Base-by-base conservation (phyloP, 768 basidiomycete genomes). In the Leccinum ochraceum region DNA sequence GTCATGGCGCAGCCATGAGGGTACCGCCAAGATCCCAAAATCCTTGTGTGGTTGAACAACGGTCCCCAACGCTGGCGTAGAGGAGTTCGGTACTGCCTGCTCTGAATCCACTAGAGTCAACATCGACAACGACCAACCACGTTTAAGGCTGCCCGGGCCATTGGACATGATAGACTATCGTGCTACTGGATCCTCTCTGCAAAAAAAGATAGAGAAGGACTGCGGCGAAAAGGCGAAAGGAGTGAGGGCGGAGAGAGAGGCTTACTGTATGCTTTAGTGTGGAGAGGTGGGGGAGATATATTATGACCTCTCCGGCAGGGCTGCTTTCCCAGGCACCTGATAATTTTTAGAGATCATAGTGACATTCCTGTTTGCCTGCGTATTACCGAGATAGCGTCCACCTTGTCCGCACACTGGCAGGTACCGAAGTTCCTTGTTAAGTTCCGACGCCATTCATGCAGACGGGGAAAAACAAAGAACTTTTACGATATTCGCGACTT, bases 1-100 rank as follows among this genome's bases (percentile, higher is more conserved):
- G 64, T 79, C 75, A 64, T 81, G 75, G 13, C 77, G 77, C 7
- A 81, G 68, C 42, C 69, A 65, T 48, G 64, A 70, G 0, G 83
- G 84, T 6, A 85, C 79, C 4, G 76, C 78, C 46, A 86, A 70
- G 30, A 30, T 30, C 30, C 30, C 30, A 30, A 30, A 30, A 30
- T 30, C 30, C 30, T 30, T 30, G 30, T 26, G 69, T 17, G 24
- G 46, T 5, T 1, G 10, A 30, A 26, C 9, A 6, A 6, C 16
- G 5, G 51, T 24, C 6, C 54, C 44, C 53, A 54, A n/a, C 3
- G 36, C 10, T 9, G 26, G 56, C 30, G 61, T 37, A 34, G 32
- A 44, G 11, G 51, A 26, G 20, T 22, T 42, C 13, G 36, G 4
- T 22, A 26, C 14, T 39, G 48, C 39, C n/a, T 58, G 55, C 26